Conservation (phyloP, 345 rosid species). For the Aegle marmelos region DNA sequence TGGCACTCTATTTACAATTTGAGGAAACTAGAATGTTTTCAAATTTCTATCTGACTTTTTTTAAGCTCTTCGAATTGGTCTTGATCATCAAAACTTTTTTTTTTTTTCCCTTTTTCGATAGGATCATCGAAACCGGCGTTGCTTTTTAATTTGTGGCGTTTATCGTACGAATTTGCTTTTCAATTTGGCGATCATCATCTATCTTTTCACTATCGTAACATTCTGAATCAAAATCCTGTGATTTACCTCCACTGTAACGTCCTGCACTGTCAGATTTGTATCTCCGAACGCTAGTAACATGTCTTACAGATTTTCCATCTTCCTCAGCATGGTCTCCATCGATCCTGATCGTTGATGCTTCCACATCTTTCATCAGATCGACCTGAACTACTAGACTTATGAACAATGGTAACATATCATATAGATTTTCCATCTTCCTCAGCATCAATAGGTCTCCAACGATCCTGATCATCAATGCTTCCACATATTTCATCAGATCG, state of each 20-base stretch:
- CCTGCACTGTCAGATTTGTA: background rate
- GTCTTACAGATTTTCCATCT: background rate
- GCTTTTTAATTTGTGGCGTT: background rate
- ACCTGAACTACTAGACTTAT: background rate
- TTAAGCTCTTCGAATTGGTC: background rate
- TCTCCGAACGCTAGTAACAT: background rate
- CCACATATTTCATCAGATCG: background rate
- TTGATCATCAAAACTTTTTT: too few relatives aligned
- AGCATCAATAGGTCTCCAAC: constrained; percentile 27
- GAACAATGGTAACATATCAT: background rate
- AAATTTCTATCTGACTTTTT: background rate
- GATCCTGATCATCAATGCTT: constrained; percentile 13
- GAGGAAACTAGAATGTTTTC: background rate
- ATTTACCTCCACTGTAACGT: background rate
- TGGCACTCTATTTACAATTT: background rate
- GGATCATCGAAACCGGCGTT: background rate
- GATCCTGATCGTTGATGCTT: constrained; percentile 13
- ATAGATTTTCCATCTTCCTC: background rate
- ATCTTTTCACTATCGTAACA: background rate
- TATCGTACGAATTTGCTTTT: background rate
- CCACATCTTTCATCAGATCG: constrained; percentile 4
- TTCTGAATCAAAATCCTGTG: background rate
- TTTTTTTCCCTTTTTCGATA: too few relatives aligned
- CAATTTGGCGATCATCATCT: background rate
- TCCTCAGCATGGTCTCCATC: constrained; percentile 29